These are phyloP conservation scores for Polyplosphaeria fusca DNA, from an alignment of 495 filamentous ascomycete genomes.

Conservation along the genomic window DNA sequence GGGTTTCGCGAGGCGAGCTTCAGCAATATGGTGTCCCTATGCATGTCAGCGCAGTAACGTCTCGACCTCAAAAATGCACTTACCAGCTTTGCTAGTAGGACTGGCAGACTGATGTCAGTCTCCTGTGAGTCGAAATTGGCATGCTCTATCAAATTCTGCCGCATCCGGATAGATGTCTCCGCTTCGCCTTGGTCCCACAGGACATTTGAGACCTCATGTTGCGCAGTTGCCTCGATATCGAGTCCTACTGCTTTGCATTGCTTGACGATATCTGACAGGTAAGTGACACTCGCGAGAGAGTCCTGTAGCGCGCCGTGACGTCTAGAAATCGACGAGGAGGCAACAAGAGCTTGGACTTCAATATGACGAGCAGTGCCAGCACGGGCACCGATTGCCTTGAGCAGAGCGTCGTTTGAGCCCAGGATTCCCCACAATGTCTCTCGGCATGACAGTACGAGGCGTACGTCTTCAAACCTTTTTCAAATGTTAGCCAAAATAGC, in stretches of 20 bases:
- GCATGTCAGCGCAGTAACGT: conserved; percentile 9
- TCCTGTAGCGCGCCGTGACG: conserved; percentile 79
- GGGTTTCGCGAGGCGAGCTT: conserved; percentile 88
- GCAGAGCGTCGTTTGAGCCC: conserved; percentile 62
- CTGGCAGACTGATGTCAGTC: conserved; percentile 45
- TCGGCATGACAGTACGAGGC: conserved; percentile 74
- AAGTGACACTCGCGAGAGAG: conserved; percentile 77
- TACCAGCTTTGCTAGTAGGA: conserved; percentile 82
- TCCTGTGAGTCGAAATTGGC: conserved; percentile 23
- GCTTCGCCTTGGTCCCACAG: conserved; percentile 94
- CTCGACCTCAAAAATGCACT: conserved; percentile 26
- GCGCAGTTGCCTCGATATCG: conserved; percentile 68
- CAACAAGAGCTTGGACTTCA: conserved; percentile 69
- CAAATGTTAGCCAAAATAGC: too few species aligned
- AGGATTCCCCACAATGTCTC: conserved; percentile 80
- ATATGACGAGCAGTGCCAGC: conserved; percentile 62
- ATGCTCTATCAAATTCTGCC: conserved; percentile 58
- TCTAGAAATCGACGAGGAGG: conserved; percentile 69
- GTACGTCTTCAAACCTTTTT: conserved; percentile 81
- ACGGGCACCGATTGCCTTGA: conserved; percentile 53
- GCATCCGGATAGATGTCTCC: conserved; percentile 83
- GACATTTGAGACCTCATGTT: conserved; percentile 78
- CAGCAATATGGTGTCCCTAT: conserved; percentile 78
- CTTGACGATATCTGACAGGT: conserved; percentile 67
- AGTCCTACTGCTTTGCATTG: conserved; percentile 65